Percentiles rank a stretch among this genome's conserved stretches.
phyloP scores from a whole-genome alignment of 495 filamentous ascomycete genomes.

The Cryomyces antarcticus region DNA sequence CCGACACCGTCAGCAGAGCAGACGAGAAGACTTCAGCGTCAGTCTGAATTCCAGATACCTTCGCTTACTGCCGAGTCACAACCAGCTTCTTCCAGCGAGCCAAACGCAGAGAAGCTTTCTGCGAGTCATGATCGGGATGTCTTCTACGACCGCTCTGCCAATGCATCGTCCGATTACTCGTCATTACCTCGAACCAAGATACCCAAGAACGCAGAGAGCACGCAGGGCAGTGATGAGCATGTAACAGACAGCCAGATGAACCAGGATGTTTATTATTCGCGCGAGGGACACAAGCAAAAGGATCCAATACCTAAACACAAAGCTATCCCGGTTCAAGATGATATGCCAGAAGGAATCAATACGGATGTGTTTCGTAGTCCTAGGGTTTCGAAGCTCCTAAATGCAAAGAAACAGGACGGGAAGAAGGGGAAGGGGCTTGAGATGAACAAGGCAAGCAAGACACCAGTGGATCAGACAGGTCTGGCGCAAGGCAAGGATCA shows the following conservation, averaged over 20 bases:
- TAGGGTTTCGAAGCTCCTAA: slow-evolving; percentile 34
- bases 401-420: slow-evolving; percentile 11
- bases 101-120: slow-evolving; percentile 8
- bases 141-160: slow-evolving; percentile 32
- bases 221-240: slow-evolving; percentile 20
- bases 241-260: slow-evolving; percentile 27
- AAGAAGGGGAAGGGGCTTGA: slow-evolving; percentile 9
- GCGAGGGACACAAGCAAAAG: not conserved
- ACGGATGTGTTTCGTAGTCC: slow-evolving; percentile 31
- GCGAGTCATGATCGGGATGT: slow-evolving; percentile 31
- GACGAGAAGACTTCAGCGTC: slow-evolving; percentile 26
- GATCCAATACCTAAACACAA: not conserved
- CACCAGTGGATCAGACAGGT: slow-evolving; percentile 15
- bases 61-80: slow-evolving; percentile 14
- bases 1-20: slow-evolving; percentile 16
- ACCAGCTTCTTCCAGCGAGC: slow-evolving; percentile 1
- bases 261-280: slow-evolving; percentile 23
- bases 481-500: slow-evolving; percentile 17
- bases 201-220: slow-evolving; percentile 29
- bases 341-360: slow-evolving; percentile 4
- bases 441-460: slow-evolving; percentile 10
- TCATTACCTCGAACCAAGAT: slow-evolving; percentile 38
- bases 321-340: slow-evolving; percentile 1
- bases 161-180: slow-evolving; percentile 27
- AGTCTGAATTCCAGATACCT: slow-evolving; percentile 37